Evolutionary conservation across 2,329 filamentous ascomycete species (phyloP), one percentile per base, ranked within the genome.

Genomic region (Penicillium griseofulvum): DNA sequence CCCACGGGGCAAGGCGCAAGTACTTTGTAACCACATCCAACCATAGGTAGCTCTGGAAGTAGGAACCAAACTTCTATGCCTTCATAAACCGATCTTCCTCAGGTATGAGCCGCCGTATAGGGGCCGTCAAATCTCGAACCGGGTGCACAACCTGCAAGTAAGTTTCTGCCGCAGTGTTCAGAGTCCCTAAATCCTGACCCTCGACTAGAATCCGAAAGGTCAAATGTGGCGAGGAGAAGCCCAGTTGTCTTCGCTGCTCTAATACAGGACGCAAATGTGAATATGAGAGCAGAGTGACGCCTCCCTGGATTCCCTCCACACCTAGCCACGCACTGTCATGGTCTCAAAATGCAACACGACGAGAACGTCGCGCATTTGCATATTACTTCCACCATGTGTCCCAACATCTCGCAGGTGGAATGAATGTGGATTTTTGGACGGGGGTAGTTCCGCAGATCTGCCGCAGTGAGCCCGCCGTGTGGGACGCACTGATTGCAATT

Each of bases 211-310:
- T 60, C 45, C 49, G 57, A 28, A 56, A 53, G 52, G 58, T 71
- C 33, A 60, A 68, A 56, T 61, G 69, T 57, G 58, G 58, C 36
- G 65, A 71, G 57, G 59, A 64, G 54, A 65, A 58, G 28, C 65
- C 65, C 6, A 28, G 10, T 9, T 68, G 65, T 45, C 36, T 42
- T 26, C 59, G 61, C 5, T 65, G 62, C 31, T 54, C 45, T 6
- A 60, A 41, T 29, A 61, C 64, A 9, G 61, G 62, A 4, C 55
- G 65, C 7, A 44, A 50, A 24, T 67, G 65, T 39, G 53, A 63
- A 33, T 65, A 66, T 49, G 53, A 51, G 12, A 33, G n/a, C 11
- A 38, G 26, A 33, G 8, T 3, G 17, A 2, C 14, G n/a, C 16
- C 28, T 16, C 12, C 14, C 5, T 6, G 9, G 17, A 14, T 17